Evolutionary conservation across 352 stramenopile species (phyloP), one percentile per base, ranked within the genome.

Genomic region (Pythium aristosporum): DNA sequence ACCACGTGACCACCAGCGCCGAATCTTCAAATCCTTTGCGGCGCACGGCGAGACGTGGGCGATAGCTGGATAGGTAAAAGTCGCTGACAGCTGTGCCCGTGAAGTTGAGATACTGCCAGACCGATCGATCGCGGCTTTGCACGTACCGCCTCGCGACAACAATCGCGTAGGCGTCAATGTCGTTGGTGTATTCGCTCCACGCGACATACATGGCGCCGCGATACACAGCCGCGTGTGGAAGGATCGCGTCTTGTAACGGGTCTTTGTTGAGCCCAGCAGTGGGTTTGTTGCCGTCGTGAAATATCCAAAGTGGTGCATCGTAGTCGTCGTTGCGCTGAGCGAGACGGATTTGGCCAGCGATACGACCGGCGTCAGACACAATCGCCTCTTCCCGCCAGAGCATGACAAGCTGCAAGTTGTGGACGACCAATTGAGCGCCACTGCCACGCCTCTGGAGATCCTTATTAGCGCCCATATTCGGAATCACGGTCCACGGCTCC

Each of bases 391-490:
- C 84, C 20, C 71, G 62, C 84, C 84, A 93, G 0, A 91, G 43
- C 13, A 91, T 47, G 21, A 89, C 67, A n/a, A 91, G 68, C 20
- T 74, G 59, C 2, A 82, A 30, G 54, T 91, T 89, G 55, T 88
- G 81, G 15, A 85, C 76, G 12, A 91, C 16, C 25, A 93, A 32
- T 3, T 76, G 63, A 0, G 75, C 62, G 18, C 79, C 57, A 39
- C 76, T 84, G 2, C 75, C 80, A 12, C 36, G n/a, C 71, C 83
- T 88, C 3, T 49, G 54, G 4, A 85, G 58, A 58, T 89, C 76
- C 34, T 76, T 84, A 63, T 91, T 93, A 0, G 70, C 65, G 0
- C 77, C 84, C 73, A 88, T 87, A 48, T 85, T 85, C 1, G 80
- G 80, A 6, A 90, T 76, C 43, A 88, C 61, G 16, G 67, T 87